Percentiles rank a stretch among this genome's conserved stretches.
Conservation (phyloP, 495 filamentous ascomycete genomes). For the Penicillium manginii region DNA sequence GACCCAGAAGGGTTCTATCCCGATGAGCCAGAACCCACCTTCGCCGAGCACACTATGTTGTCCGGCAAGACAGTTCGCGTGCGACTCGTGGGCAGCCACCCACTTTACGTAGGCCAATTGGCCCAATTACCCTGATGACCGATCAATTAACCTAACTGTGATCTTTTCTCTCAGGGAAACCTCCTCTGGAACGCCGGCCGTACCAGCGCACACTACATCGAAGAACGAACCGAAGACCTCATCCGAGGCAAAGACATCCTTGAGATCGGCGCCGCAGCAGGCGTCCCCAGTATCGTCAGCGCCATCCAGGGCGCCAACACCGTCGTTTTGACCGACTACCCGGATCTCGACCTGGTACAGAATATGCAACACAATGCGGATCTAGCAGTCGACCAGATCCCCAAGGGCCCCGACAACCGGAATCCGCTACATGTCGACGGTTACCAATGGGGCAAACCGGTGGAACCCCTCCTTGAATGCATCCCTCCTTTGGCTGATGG, state of each 20-base stretch:
- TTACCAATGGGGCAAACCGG: conserved; percentile 77
- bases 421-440: conserved; percentile 59
- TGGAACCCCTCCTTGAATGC: conserved; percentile 54
- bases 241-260: conserved; percentile 68
- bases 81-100: conserved; percentile 85
- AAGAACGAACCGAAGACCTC: conserved; percentile 58
- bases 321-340: conserved; percentile 87
- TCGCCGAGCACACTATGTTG: conserved; percentile 67
- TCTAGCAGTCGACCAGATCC: conserved; percentile 38
- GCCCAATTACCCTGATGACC: conserved; percentile 6
- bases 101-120: conserved; percentile 70
- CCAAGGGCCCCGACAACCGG: conserved; percentile 16
- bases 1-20: conserved; percentile 81
- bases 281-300: conserved; percentile 79
- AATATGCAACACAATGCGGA: conserved; percentile 77
- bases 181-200: conserved; percentile 88
- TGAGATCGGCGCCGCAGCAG: conserved; percentile 89
- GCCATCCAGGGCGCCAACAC: conserved; percentile 68
- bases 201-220: conserved; percentile 75
- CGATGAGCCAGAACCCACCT: conserved; percentile 69
- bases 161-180: conserved; percentile 61
- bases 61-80: conserved; percentile 69
- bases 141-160: conserved; percentile 16
- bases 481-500: conserved; percentile 35
- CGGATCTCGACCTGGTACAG: conserved; percentile 75